Percentiles rank a stretch among this genome's conserved stretches.
These are phyloP conservation scores for Przewalskia tangutica DNA, from an alignment of 257 asterid species.

Conservation along the genomic window DNA sequence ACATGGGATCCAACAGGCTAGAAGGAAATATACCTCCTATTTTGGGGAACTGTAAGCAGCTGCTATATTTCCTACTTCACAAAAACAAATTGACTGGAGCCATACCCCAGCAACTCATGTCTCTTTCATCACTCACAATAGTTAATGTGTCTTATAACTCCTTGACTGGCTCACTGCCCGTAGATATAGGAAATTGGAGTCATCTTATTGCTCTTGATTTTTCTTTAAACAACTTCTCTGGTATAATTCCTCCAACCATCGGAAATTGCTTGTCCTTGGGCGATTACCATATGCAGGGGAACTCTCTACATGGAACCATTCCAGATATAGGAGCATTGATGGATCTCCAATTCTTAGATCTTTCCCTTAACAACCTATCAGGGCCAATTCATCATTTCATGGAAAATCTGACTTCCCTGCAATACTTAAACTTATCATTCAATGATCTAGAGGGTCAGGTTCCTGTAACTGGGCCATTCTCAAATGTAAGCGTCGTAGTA, in stretches of 20 bases:
- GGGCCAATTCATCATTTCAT: constrained; percentile 27
- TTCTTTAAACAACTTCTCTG: constrained; percentile 9
- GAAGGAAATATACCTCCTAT: constrained; percentile 33
- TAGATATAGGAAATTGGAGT: constrained; percentile 21
- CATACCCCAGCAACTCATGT: constrained; percentile 23
- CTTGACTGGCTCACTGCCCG: constrained; percentile 25
- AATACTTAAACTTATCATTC: constrained; percentile 28
- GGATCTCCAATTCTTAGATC: constrained; percentile 24
- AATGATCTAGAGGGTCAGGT: constrained; percentile 34
- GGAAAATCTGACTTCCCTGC: constrained; percentile 13
- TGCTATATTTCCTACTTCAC: neutral
- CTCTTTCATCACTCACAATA: constrained; percentile 13
- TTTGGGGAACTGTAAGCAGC: constrained; percentile 21
- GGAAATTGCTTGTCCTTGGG: constrained; percentile 24
- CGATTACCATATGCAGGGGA: constrained; percentile 17
- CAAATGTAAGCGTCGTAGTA: constrained; percentile 10
- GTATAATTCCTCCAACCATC: constrained; percentile 23
- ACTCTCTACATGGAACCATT: constrained; percentile 24
- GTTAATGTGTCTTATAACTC: constrained; percentile 28
- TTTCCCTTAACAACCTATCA: constrained; percentile 28
- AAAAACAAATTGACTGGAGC: constrained; percentile 24
- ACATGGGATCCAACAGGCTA: constrained; percentile 25
- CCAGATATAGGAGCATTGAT: constrained; percentile 19
- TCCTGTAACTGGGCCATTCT: constrained; percentile 26
- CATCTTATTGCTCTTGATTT: too few relatives aligned